These are phyloP conservation scores for Talaromyces ruber DNA, from an alignment of 495 filamentous ascomycete genomes.

Conservation along the genomic window DNA sequence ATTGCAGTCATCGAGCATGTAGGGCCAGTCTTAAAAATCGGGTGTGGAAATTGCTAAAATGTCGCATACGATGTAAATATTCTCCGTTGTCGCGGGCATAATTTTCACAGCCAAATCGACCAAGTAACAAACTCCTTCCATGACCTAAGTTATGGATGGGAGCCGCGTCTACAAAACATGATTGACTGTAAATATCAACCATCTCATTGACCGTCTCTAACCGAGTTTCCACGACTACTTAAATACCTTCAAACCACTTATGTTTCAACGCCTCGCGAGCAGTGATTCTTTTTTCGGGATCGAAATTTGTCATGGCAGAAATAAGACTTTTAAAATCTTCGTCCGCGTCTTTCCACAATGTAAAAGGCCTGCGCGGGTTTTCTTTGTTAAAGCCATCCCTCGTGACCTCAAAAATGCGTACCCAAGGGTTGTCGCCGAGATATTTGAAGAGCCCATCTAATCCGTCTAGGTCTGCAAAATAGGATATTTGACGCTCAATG, in stretches of 20 bases:
- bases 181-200: no score
- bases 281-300: conserved; percentile 17
- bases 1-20: not conserved
- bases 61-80: no score
- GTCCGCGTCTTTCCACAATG: conserved; percentile 23
- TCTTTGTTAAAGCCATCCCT: conserved; percentile 25
- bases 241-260: conserved; percentile 21
- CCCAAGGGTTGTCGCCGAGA: conserved; percentile 32
- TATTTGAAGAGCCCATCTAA: conserved; percentile 23
- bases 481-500: conserved; percentile 37
- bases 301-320: conserved; percentile 16
- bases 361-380: conserved; percentile 24
- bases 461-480: conserved; percentile 36
- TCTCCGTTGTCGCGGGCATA: no score
- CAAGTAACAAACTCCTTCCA: no score
- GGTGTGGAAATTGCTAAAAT: no score
- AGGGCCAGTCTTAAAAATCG: no score
- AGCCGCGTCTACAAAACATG: no score
- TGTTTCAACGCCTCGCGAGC: conserved; percentile 15
- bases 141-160: no score
- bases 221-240: not conserved
- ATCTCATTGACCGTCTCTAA: no score
- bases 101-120: no score
- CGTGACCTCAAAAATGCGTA: conserved; percentile 20
- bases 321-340: conserved; percentile 26